phyloP scores from a whole-genome alignment of 1,139 yeast genomes.

The Geotrichum fermentans region DNA sequence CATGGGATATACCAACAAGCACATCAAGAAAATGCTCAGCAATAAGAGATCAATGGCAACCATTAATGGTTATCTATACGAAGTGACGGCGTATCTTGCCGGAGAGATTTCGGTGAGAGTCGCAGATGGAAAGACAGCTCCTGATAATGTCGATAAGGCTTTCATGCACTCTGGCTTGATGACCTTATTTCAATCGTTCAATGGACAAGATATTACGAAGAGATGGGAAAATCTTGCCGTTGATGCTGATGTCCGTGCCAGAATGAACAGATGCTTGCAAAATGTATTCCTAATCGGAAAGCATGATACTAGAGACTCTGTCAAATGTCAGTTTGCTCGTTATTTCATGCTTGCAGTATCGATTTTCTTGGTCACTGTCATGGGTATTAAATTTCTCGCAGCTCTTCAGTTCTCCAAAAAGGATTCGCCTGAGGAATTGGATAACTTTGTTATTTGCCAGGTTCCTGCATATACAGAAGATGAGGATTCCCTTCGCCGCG shows the following conservation, averaged over 20 bases:
- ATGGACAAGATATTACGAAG: conserved; percentile 39
- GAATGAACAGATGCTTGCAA: conserved; percentile 37
- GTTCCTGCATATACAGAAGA: conserved; percentile 45
- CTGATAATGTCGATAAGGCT: conserved; percentile 28
- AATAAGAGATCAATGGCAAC: conserved; percentile 32
- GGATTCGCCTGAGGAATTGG: conserved; percentile 38
- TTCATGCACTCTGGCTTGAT: conserved; percentile 36
- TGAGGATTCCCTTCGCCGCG: conserved; percentile 41
- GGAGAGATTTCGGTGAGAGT: conserved; percentile 38
- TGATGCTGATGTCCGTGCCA: conserved; percentile 26
- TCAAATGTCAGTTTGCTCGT: conserved; percentile 40
- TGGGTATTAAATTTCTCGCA: conserved; percentile 39
- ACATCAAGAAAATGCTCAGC: conserved; percentile 30
- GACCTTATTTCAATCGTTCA: conserved; percentile 33
- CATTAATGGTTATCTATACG: conserved; percentile 39
- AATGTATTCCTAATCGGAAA: conserved; percentile 42
- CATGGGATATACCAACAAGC: conserved; percentile 39
- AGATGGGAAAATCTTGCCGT: conserved; percentile 30
- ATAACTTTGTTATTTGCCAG: conserved; percentile 42
- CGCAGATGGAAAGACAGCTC: conserved; percentile 30
- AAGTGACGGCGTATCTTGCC: conserved; percentile 37
- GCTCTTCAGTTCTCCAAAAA: conserved; percentile 40
- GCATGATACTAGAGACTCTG: conserved; percentile 39
- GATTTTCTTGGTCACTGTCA: conserved; percentile 37
- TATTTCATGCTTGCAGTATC: conserved; percentile 42